Conservation (phyloP, 352 stramenopile species). For the Blastocystis sp. region DNA sequence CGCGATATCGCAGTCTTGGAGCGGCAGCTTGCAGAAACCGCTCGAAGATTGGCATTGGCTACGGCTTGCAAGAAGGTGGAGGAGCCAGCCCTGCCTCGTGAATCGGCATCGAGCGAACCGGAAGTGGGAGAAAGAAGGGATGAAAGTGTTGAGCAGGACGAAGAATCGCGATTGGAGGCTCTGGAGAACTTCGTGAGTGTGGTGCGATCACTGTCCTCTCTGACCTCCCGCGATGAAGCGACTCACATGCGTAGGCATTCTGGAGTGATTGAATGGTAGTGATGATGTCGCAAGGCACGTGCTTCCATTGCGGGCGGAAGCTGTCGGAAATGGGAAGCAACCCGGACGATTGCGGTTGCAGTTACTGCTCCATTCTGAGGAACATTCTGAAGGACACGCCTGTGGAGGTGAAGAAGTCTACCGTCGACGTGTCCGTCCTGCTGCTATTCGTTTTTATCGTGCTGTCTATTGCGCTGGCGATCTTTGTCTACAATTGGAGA, state of each 20-base stretch:
- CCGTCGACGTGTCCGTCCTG: not conserved
- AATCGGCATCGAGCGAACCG: not conserved
- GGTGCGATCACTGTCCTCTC: not conserved
- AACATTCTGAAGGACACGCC: constrained; percentile 41
- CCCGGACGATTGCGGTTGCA: not conserved
- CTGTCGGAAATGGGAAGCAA: not conserved
- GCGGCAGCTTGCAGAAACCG: not conserved
- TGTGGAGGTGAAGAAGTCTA: constrained; percentile 20
- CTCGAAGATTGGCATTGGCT: not conserved
- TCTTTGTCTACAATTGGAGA: constrained; percentile 58
- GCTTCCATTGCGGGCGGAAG: constrained; percentile 48
- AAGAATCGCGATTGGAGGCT: constrained; percentile 24
- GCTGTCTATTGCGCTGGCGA: constrained; percentile 18
- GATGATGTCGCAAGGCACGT: not conserved
- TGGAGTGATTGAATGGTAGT: constrained; percentile 14
- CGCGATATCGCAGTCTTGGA: constrained; percentile 46
- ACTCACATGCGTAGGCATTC: not conserved
- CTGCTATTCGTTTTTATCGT: constrained; percentile 34
- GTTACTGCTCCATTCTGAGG: constrained; percentile 45
- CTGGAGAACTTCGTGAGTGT: constrained; percentile 35
- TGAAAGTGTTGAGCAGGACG: constrained; percentile 21
- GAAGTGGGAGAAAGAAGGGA: not conserved
- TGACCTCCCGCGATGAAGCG: not conserved
- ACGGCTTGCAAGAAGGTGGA: not conserved
- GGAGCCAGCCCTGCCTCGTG: not conserved